Evolutionary conservation across 768 basidiomycete species (phyloP), one percentile per base, ranked within the genome.

Genomic region (Boletus tomentosulus): DNA sequence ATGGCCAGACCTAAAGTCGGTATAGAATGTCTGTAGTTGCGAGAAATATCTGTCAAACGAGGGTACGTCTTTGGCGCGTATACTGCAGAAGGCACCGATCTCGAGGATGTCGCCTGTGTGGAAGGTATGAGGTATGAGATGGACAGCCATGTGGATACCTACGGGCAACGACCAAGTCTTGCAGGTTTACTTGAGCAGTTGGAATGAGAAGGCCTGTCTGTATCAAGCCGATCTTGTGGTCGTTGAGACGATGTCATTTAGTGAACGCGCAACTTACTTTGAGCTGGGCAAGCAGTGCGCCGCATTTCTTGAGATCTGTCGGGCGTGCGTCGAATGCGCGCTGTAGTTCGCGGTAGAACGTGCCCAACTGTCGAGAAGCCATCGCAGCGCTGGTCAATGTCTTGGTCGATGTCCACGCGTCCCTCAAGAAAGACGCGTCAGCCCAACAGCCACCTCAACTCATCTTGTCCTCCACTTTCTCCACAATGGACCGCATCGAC

Each of bases 1-100:
- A 54, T n/a, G 38, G 15, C 9, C 46, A n/a, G 54, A 86, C 90
- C 82, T 80, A 69, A 85, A 89, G 70, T 94, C 90, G 46, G 84
- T 85, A 74, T 96, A 97, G 75, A 92, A 96, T 0, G 86, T 85
- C 62, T 89, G 86, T 4, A 97, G 78, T 71, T 96, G 92, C 15
- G 91, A 86, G 68, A 95, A 92, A 70, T 97, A 98, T 59, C 95
- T 84, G 71, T 96, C 92, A 67, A 98, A 99, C 1, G 92, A 88
- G 50, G 94, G 89, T 22, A 95, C 82, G 68, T 96, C 92, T 66
- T 83, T 83, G 58, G 85, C 80, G 37, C 92, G 83, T 69, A 98
- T 89, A 57, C 95, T 93, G 78, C 90, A 89, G 76, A 95, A 86
- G 16, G 94, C 92, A 50, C 94, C 96, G 62, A 98, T 86, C 76